Base-by-base conservation (phyloP, 306 rosid genomes). In the Vachellia collinsii region DNA sequence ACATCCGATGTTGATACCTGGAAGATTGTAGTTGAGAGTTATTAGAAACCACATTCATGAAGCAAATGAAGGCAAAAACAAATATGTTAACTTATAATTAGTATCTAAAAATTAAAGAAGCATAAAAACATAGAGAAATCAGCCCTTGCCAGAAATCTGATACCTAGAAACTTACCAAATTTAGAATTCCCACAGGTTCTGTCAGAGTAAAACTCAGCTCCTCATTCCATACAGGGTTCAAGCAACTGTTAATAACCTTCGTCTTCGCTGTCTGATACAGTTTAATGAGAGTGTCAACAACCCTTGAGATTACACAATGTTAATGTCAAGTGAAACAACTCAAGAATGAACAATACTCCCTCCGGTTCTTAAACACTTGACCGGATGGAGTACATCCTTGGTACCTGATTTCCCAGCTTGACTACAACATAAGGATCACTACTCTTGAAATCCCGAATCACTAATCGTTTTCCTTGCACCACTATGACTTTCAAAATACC, bases 341-440 rank as follows among this genome's bases (percentile, higher is more conserved):
- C 19, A 37, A 82, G 44, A 42, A 46, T 76, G 7, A 56, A 75
- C 79, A 5, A 37, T 8, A 29, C 34, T 29, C 34, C 34, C 2
- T 29, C 34, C 34, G 1, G 34, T 29, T 2, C 34, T 29, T 29
- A 29, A 29, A 29, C 34, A 29, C 34, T 29, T 29, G 34, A 29
- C 34, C 34, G 34, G 34, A 29, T 29, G 34, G 34, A 29, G 34
- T 29, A 39, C 36, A 76, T 76, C 53, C 1, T 51, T 75, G 9
- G 44, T 56, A 93, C 99, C 98, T 92, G 99, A 84, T 86, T 88
- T 51, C 94, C 97, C 72, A 93, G 72, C 90, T 95, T 95, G 86
- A 93, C 91, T 70, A 95, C 88, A 80, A 95, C 99, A 87, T 95
- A 95, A 79, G 99, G 98, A 90, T 95, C 99, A 73, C 99, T 95